Percentiles rank a stretch among this genome's conserved stretches.
Evolutionary conservation across 495 filamentous ascomycete genomes (phyloP).

Genomic region (Penicillium malachiteum): DNA sequence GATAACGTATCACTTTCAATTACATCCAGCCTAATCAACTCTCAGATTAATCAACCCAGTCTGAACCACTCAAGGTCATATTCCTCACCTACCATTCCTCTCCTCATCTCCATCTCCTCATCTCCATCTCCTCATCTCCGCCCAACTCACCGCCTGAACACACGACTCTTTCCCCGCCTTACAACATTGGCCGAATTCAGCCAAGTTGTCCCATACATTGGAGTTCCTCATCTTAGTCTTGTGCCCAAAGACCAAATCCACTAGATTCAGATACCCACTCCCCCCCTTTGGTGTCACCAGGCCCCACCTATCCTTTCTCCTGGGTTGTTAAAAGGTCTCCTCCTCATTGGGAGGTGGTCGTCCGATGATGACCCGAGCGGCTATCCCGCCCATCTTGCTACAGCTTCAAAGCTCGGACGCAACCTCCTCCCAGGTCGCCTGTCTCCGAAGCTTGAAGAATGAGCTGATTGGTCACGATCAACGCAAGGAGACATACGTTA

Average conservation of each 20-base stretch:
- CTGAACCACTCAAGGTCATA: too few relatives aligned
- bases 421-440: slow-evolving; percentile 58
- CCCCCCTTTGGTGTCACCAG: too few relatives aligned
- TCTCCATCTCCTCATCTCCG: too few relatives aligned
- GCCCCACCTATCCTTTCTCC: neutral
- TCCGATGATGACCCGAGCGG: slow-evolving; percentile 49
- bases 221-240: neutral
- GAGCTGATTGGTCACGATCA: slow-evolving; percentile 86
- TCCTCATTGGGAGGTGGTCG: slow-evolving; percentile 30
- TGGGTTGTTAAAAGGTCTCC: slow-evolving; percentile 9
- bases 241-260: neutral
- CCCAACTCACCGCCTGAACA: neutral
- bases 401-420: slow-evolving; percentile 62
- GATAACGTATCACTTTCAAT: neutral
- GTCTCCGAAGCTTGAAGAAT: slow-evolving; percentile 77
- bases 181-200: slow-evolving; percentile 11
- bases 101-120: too few relatives aligned
- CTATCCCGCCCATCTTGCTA: slow-evolving; percentile 55
- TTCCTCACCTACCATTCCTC: too few relatives aligned
- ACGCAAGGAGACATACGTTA: slow-evolving; percentile 75
- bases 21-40: neutral
- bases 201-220: slow-evolving; percentile 7
- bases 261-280: neutral
- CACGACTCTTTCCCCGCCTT: slow-evolving; percentile 11
- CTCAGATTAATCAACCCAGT: neutral